phyloP scores from a whole-genome alignment of 257 asterid species.

The Nicotiana knightiana region DNA sequence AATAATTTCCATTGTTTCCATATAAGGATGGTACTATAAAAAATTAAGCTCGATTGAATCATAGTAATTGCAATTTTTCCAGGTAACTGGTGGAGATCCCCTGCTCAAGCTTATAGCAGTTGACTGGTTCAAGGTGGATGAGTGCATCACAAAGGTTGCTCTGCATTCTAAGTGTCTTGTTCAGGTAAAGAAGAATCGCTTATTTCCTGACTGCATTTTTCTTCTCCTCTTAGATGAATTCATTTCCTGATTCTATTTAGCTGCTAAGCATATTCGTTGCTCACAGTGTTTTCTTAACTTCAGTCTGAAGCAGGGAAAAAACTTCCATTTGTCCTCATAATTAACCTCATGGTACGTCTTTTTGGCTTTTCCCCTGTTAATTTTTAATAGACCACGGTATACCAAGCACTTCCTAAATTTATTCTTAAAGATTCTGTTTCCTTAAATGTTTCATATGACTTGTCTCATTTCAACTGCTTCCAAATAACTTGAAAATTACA shows the following conservation, averaged over 20 bases:
- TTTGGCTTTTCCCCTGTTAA: neutral
- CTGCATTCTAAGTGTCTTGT: slow-evolving; percentile 78
- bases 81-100: slow-evolving; percentile 93
- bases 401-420: neutral
- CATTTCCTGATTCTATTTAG: neutral
- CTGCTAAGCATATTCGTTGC: neutral
- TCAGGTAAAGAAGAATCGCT: slow-evolving; percentile 49
- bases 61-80: slow-evolving; percentile 18
- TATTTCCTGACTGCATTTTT: neutral
- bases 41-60: slow-evolving; percentile 6
- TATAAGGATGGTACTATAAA: neutral
- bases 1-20: neutral
- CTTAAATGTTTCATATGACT: neutral
- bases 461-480: neutral
- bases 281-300: slow-evolving; percentile 29
- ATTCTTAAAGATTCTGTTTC: neutral
- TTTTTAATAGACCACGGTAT: neutral
- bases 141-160: slow-evolving; percentile 54
- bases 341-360: slow-evolving; percentile 77
- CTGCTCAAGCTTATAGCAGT: slow-evolving; percentile 90
- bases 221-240: neutral
- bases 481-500: neutral
- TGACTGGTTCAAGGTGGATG: slow-evolving; percentile 94
- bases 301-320: slow-evolving; percentile 84
- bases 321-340: slow-evolving; percentile 68